Base-by-base conservation (phyloP, 495 filamentous ascomycete species). In the Penicillium maclennaniae region DNA sequence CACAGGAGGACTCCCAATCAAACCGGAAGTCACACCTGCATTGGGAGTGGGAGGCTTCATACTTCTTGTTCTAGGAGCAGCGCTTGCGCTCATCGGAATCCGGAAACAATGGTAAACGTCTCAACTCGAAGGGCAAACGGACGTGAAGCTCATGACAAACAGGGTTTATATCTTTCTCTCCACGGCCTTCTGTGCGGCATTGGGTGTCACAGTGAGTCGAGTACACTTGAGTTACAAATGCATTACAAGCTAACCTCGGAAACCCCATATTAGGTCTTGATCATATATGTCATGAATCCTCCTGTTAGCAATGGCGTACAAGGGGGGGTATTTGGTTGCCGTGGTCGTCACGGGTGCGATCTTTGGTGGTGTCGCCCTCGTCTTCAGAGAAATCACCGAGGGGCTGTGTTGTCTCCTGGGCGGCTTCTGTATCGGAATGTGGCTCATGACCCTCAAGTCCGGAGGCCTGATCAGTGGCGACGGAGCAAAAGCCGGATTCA, bases 391-490 rank as follows among this genome's bases (percentile, higher is more conserved):
- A 57, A 73, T 96, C 45, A 90, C 89, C 4, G 91, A 97, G 69
- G 87, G 88, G 14, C 75, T 96, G 14, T 89, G 87, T 12, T 96
- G 92, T 66, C 73, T 95, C 5, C 78, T 97, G 1, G 92, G 91
- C 12, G 92, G 92, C 4, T 95, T 93, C 65, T 91, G 84, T 56
- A 62, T 93, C 17, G 86, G 87, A 60, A 96, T 96, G 92, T 96
- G 92, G 89, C 62, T 97, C 45, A 75, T 97, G 28, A 83, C 84
- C 9, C 66, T 97, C 19, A 88, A 83, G 53, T 73, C 84, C 0
- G 92, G 90, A 19, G 91, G 89, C 8, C 77, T 96, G 10, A 72
- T 96, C 37, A 70, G 73, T 3, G 75, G 75, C 1, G 77, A 73
- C 7, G 73, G 71, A 31, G 78, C 85, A 17, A 91, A 85, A 63